A percentile compares a stretch with the other conserved stretches of the same genome.
Evolutionary conservation across 495 filamentous ascomycete genomes (phyloP).

Genomic region (Tuber brumale): DNA sequence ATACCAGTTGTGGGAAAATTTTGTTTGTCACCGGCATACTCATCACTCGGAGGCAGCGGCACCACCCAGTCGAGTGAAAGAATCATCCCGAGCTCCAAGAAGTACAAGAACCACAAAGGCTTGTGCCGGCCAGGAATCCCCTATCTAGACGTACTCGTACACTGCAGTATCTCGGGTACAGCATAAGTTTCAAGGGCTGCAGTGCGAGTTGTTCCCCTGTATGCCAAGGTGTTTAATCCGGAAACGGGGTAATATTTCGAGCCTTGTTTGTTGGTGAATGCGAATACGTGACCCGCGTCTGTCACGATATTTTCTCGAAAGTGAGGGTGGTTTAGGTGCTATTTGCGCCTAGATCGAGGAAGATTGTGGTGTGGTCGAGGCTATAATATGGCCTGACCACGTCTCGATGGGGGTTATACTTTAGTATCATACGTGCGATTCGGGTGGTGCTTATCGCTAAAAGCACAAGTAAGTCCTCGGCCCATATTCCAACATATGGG

Average conservation of each 20-base stretch:
- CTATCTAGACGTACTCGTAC: neutral
- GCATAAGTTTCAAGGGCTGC: neutral
- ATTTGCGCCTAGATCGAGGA: neutral
- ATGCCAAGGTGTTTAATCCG: neutral
- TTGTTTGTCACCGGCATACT: neutral
- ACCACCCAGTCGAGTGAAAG: neutral
- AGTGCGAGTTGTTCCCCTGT: neutral
- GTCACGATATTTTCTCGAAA: neutral
- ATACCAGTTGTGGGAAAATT: neutral
- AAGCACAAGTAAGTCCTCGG: neutral
- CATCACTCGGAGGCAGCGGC: neutral
- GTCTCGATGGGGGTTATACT: neutral
- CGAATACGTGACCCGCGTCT: neutral
- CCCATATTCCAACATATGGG: neutral
- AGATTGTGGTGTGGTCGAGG: neutral
- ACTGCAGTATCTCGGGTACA: neutral
- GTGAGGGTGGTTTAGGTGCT: neutral
- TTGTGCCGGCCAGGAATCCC: neutral
- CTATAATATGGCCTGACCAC: neutral
- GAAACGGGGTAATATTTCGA: neutral
- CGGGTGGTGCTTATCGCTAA: neutral
- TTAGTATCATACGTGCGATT: neutral
- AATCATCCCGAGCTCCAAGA: neutral
- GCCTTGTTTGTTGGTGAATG: neutral
- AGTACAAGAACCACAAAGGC: neutral